These are phyloP conservation scores for Centaurea solstitialis DNA, from an alignment of 129 eudicot species.

Conservation along the genomic window DNA sequence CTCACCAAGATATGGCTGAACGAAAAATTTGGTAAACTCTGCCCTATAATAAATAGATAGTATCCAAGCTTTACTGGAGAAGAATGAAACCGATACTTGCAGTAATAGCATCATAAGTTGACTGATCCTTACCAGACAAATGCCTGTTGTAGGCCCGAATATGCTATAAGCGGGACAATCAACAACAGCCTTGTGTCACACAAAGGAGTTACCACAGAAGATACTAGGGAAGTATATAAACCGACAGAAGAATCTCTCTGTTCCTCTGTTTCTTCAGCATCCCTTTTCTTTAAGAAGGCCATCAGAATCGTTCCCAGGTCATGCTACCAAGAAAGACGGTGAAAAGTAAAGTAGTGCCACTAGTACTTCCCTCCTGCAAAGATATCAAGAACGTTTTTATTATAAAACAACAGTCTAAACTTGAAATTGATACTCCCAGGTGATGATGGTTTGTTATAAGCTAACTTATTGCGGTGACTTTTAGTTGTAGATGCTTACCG, in stretches of 20 bases:
- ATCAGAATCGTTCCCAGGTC: constrained; percentile 85
- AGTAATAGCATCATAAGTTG: constrained; percentile 15
- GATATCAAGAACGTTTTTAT: neutral
- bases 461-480: neutral
- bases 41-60: constrained; percentile 55
- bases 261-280: constrained; percentile 55
- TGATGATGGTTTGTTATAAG: neutral
- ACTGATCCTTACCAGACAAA: constrained; percentile 80
- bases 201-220: constrained; percentile 60
- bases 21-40: constrained; percentile 79
- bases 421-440: too few species aligned
- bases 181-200: constrained; percentile 70
- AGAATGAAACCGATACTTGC: constrained; percentile 8
- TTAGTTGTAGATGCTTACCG: constrained; percentile 46
- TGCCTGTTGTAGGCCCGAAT: constrained; percentile 97
- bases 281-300: constrained; percentile 84
- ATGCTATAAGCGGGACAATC: constrained; percentile 88
- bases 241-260: constrained; percentile 42
- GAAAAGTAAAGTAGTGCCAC: constrained; percentile 80
- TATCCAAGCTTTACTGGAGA: neutral
- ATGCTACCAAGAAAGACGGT: constrained; percentile 76
- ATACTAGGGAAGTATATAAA: constrained; percentile 41
- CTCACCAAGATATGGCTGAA: constrained; percentile 87
- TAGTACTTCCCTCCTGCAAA: constrained; percentile 86
- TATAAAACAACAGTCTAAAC: neutral